Base-by-base conservation (phyloP, 495 filamentous ascomycete species). In the Xylaria venustula region DNA sequence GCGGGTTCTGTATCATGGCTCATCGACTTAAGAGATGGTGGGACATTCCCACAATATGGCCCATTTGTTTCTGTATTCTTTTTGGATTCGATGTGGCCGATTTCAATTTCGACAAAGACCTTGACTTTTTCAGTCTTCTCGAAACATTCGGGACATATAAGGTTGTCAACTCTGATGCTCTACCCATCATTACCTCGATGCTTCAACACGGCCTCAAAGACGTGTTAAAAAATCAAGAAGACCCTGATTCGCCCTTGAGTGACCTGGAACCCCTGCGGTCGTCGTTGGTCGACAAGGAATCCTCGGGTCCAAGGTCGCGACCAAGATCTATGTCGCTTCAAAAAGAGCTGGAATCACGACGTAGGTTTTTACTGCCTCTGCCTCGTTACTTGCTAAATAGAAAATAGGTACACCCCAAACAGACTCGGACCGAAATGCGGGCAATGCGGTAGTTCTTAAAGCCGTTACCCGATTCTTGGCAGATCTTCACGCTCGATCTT, bases 101-200 rank as follows among this genome's bases (percentile, higher is more conserved):
- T 36, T 81, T 96, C 64, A 82, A 92, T 66, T 84, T 90, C 65
- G 85, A 89, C 57, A 81, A 82, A 62, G 80, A 87, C 6, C 88
- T 96, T 67, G 87, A 92, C 60, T 80, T 88, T 19, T 88, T 84
- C 69, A 86, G 79, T 46, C 81, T 98, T 2, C 67, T 91, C 11
- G 87, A 91, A 46, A 81, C 83, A 4, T 95, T 98, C 67, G 80
- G 81, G 30, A 80, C 80, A 60, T 76, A 81, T 32, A 83, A 83
- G 42, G 82, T 97, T 3, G 80, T 85, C 3, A 89, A 90, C 68
- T 88, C 92, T 1, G 90, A 93, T 66, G 84, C 92, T 25, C 75
- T 97, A 19, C 86, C 87, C 0, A 86, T 96, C 6, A 89, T 98
- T 28, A 83, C 83, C n/a, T 82, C 86, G 3, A 95, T 98, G 92